phyloP scores from a whole-genome alignment of 1,284 basidiomycete species.

The Ustilago sp. region DNA sequence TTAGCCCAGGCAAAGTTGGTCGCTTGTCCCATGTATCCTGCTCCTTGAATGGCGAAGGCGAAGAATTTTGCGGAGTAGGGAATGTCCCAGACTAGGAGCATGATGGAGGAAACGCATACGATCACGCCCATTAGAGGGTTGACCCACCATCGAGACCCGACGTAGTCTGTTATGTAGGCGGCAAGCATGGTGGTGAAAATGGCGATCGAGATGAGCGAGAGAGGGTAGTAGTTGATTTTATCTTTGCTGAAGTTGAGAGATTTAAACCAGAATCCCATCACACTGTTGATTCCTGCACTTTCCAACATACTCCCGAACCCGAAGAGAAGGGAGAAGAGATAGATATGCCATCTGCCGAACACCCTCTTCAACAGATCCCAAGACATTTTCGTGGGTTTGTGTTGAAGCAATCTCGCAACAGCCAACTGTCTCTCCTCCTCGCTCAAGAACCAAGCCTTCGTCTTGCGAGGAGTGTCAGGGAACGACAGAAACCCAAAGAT shows the following conservation, averaged over 20 bases:
- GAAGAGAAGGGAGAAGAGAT: constrained; percentile 70
- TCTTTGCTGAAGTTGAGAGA: constrained; percentile 62
- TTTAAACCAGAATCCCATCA: constrained; percentile 82
- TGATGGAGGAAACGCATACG: constrained; percentile 37
- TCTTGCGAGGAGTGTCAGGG: constrained; percentile 78
- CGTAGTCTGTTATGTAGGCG: constrained; percentile 44
- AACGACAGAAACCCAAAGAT: constrained; percentile 80
- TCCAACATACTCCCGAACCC: constrained; percentile 78
- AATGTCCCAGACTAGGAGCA: constrained; percentile 56
- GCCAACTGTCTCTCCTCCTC: constrained; percentile 72
- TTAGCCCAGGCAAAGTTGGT: constrained; percentile 68
- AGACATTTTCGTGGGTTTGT: constrained; percentile 72
- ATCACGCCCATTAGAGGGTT: constrained; percentile 50
- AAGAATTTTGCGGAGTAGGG: constrained; percentile 57
- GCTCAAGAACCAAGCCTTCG: constrained; percentile 77
- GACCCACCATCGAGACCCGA: constrained; percentile 37
- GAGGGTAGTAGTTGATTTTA: constrained; percentile 55
- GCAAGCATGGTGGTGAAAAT: constrained; percentile 48
- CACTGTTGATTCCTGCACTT: constrained; percentile 78
- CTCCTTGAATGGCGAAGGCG: constrained; percentile 59
- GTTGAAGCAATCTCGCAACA: constrained; percentile 61
- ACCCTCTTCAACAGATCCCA: constrained; percentile 72
- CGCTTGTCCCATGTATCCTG: constrained; percentile 63
- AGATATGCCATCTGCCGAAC: constrained; percentile 75
- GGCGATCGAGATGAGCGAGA: constrained; percentile 46